phyloP scores from a whole-genome alignment of 495 filamentous ascomycete genomes.

The Hyaloscypha finlandica region DNA sequence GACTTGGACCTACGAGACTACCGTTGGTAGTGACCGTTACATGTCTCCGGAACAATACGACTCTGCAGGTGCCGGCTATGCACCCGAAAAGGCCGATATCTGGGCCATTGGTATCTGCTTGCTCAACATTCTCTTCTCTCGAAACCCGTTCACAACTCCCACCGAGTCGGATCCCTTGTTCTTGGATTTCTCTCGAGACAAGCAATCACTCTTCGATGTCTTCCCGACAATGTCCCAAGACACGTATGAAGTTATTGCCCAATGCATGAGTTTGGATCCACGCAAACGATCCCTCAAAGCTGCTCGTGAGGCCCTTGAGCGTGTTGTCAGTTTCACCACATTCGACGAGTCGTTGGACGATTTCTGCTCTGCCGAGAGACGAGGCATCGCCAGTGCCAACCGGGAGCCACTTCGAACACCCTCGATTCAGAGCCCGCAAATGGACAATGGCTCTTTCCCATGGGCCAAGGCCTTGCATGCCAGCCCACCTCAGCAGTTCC shows the following conservation, averaged over 20 bases:
- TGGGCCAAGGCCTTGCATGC: slow-evolving; percentile 91
- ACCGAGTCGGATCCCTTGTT: slow-evolving; percentile 86
- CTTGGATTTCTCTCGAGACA: slow-evolving; percentile 86
- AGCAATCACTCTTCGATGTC: slow-evolving; percentile 94
- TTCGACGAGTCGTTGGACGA: slow-evolving; percentile 90
- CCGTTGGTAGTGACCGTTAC: slow-evolving; percentile 95
- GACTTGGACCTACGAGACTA: slow-evolving; percentile 83
- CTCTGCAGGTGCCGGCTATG: slow-evolving; percentile 80
- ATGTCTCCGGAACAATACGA: slow-evolving; percentile 99
- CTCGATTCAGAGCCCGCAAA: slow-evolving; percentile 84
- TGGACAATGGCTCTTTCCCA: slow-evolving; percentile 82
- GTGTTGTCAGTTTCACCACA: slow-evolving; percentile 88
- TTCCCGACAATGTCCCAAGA: slow-evolving; percentile 99
- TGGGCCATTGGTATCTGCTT: slow-evolving; percentile 97
- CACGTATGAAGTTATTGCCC: slow-evolving; percentile 86
- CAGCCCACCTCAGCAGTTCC: slow-evolving; percentile 68
- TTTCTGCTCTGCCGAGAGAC: slow-evolving; percentile 82
- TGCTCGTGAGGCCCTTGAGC: slow-evolving; percentile 73
- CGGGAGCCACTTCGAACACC: slow-evolving; percentile 95
- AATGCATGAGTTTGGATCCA: slow-evolving; percentile 88
- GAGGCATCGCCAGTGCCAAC: slow-evolving; percentile 76
- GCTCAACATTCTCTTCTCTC: slow-evolving; percentile 91
- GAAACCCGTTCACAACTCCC: slow-evolving; percentile 90
- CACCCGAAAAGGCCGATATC: slow-evolving; percentile 89
- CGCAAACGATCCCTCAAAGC: slow-evolving; percentile 79